Evolutionary conservation across 2,329 filamentous ascomycete species (phyloP), one percentile per base, ranked within the genome.

Genomic region (Parasarocladium wereldwijsianum): DNA sequence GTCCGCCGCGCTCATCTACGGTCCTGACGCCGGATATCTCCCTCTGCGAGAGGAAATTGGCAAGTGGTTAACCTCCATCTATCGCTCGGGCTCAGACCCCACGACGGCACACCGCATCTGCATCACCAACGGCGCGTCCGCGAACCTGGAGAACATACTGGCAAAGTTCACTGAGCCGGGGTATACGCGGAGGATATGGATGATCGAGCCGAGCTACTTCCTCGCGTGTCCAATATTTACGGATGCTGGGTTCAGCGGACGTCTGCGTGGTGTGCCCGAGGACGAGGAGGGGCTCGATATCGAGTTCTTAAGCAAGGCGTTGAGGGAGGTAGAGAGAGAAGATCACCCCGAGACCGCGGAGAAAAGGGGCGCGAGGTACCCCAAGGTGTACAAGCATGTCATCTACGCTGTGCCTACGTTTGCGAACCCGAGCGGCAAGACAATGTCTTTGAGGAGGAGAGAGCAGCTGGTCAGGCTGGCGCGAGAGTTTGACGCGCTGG

Each of bases 331-430:
- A 6, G 29, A 31, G 21, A 26, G 24, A 19, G 19, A 13, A 6
- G 27, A 20, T 17, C 15, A 35, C 13, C 17, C 34, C 4, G 8
- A 21, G 8, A 15, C 6, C 4, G 27, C 18, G 6, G 18, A 15
- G 5, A 22, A 21, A 13, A 22, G 14, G 5, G 18, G 18, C n/a
- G 17, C 27, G 5, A 13, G 27, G 46, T 79, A 25, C 51, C 44
- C 22, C 10, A 76, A 76, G 39, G 60, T 74, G 20, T 81, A 77
- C 51, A 68, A 65, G 39, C 70, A 80, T 43, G 45, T 81, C 37
- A 69, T 83, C 37, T 82, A 82, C 42, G 62, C 63, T 10, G 72
- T 77, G 3, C 75, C 77, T 0, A 77, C 74, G 0, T 82, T 80
- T 43, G 22, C 26, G 17, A 17, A 21, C 12, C 21, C 15, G 8